Conservation (phyloP, 1,284 basidiomycete species). For the Cryptococcus deneoformans region DNA sequence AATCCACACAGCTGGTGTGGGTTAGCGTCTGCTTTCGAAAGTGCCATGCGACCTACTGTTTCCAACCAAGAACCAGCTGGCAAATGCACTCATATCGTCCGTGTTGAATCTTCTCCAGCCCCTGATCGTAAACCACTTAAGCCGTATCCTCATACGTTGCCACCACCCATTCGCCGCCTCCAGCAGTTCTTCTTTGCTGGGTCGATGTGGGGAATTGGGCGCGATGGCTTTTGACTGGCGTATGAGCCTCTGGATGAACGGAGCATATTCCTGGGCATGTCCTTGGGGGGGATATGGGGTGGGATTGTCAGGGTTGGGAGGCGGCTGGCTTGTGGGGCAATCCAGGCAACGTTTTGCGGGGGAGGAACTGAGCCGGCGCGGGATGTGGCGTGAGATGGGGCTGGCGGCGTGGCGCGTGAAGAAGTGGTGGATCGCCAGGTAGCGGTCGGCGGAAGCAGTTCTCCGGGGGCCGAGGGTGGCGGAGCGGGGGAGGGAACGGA, state of each 20-base stretch:
- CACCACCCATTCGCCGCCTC: constrained; percentile 83
- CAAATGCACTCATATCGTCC: constrained; percentile 95
- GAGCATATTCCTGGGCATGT: constrained; percentile 63
- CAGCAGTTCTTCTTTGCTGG: constrained; percentile 83
- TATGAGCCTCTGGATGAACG: constrained; percentile 67
- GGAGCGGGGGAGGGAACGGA: too few relatives aligned
- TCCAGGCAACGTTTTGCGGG: constrained; percentile 48
- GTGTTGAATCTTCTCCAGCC: constrained; percentile 94
- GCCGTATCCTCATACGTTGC: constrained; percentile 84
- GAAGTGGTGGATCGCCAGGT: constrained; percentile 56
- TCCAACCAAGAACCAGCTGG: constrained; percentile 91
- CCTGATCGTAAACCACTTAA: constrained; percentile 97
- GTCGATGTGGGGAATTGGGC: constrained; percentile 61
- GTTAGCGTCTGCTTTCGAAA: background rate
- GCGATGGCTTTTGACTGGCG: constrained; percentile 24
- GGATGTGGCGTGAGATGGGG: background rate
- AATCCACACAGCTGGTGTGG: constrained; percentile 61
- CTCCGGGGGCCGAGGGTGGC: background rate
- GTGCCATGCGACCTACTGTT: constrained; percentile 56
- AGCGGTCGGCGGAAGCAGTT: constrained; percentile 53
- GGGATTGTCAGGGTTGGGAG: constrained; percentile 6
- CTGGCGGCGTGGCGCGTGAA: constrained; percentile 51
- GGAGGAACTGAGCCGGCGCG: constrained; percentile 19
- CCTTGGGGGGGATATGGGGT: constrained; percentile 13
- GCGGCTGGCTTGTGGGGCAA: constrained; percentile 3